phyloP scores from a whole-genome alignment of 495 filamentous ascomycete genomes.

The Penicillium paradoxum region DNA sequence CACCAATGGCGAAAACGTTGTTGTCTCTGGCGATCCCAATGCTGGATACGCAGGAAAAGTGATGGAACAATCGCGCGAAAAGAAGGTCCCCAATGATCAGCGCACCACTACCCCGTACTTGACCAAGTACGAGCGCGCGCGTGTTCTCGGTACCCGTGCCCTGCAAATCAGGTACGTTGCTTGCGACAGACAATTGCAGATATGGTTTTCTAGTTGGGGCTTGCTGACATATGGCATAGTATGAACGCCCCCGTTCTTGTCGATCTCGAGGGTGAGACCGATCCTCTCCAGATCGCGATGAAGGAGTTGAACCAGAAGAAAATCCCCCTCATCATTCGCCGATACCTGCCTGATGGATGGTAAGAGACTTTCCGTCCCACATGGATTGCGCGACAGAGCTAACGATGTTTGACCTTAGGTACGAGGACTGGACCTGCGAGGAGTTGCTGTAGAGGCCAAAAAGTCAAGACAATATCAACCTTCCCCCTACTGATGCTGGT shows the following conservation, averaged over 20 bases:
- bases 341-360: slow-evolving; percentile 96
- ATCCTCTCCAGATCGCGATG: slow-evolving; percentile 93
- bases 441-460: slow-evolving; percentile 59
- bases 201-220: background rate
- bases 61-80: slow-evolving; percentile 68
- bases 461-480: background rate
- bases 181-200: background rate
- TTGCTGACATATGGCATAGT: slow-evolving; percentile 42
- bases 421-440: slow-evolving; percentile 99
- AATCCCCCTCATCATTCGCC: slow-evolving; percentile 88
- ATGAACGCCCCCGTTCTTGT: slow-evolving; percentile 98
- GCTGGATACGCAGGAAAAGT: slow-evolving; percentile 51
- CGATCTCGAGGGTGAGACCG: slow-evolving; percentile 94
- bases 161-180: slow-evolving; percentile 86
- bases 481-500: slow-evolving; percentile 8
- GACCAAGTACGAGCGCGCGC: slow-evolving; percentile 97
- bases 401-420: slow-evolving; percentile 48
- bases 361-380: slow-evolving; percentile 45
- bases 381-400: background rate
- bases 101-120: slow-evolving; percentile 94
- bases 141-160: slow-evolving; percentile 87
- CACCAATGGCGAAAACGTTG: slow-evolving; percentile 52
- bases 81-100: slow-evolving; percentile 84
- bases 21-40: slow-evolving; percentile 70
- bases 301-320: slow-evolving; percentile 98